A percentile compares a stretch with the other conserved stretches of the same genome.
phyloP scores from a whole-genome alignment of 2,329 filamentous ascomycete species.

The Didymella exigua region DNA sequence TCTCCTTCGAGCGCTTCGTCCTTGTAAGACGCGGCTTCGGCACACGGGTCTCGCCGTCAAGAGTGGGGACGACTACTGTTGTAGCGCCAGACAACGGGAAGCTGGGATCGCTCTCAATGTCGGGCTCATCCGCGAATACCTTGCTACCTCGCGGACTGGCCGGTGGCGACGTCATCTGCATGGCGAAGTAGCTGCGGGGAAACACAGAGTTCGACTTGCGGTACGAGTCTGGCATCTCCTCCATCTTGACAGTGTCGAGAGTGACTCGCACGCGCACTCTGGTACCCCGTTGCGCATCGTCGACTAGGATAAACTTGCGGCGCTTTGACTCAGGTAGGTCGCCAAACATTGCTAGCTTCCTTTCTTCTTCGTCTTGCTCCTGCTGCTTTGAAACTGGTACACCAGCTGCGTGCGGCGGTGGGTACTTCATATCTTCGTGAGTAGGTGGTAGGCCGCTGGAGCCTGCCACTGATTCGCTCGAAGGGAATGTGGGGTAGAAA shows the following conservation, averaged over 20 bases:
- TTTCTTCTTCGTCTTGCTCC: constrained; percentile 60
- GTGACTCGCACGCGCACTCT: constrained; percentile 88
- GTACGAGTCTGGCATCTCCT: constrained; percentile 95
- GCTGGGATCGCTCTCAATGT: constrained; percentile 52
- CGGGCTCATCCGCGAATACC: constrained; percentile 71
- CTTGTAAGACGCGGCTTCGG: constrained; percentile 76
- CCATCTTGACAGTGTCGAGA: constrained; percentile 90
- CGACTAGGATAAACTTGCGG: constrained; percentile 95
- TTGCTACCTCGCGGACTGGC: constrained; percentile 74
- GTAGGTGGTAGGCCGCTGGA: constrained; percentile 68
- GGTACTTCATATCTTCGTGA: constrained; percentile 61
- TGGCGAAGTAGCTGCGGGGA: constrained; percentile 87
- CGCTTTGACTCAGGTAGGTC: constrained; percentile 88
- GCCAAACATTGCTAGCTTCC: constrained; percentile 76
- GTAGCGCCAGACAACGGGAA: constrained; percentile 52
- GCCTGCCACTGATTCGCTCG: constrained; percentile 59
- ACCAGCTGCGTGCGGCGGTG: constrained; percentile 49
- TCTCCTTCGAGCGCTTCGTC: constrained; percentile 75
- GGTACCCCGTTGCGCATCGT: constrained; percentile 76
- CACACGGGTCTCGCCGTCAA: constrained; percentile 77
- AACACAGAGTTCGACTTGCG: constrained; percentile 88
- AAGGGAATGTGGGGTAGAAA: constrained; percentile 74
- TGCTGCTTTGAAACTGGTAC: constrained; percentile 56
- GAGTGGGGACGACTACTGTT: constrained; percentile 55
- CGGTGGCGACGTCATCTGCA: constrained; percentile 88